phyloP scores from a whole-genome alignment of 192 early-diverging fungal species.

The Coemansia sp. region DNA sequence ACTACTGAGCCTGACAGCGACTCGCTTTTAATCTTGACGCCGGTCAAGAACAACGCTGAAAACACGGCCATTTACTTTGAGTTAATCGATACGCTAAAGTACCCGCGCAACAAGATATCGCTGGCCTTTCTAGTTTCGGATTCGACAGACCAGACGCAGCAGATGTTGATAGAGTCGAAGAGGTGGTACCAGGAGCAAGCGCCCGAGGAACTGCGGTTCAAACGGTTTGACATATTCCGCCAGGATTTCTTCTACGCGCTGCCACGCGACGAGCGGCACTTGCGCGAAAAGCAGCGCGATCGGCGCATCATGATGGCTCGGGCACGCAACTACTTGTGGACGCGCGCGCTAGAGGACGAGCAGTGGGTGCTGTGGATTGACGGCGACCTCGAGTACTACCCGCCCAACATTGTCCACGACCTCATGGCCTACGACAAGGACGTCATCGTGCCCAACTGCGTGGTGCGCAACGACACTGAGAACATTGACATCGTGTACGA shows the following conservation, averaged over 20 bases:
- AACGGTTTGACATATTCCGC: slow-evolving; percentile 63
- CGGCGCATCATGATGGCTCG: slow-evolving; percentile 66
- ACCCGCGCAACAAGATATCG: slow-evolving; percentile 66
- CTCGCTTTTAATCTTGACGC: slow-evolving; percentile 66
- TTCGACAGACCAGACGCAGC: slow-evolving; percentile 61
- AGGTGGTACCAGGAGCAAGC: slow-evolving; percentile 49
- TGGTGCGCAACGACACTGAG: slow-evolving; percentile 55
- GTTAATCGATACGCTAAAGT: slow-evolving; percentile 59
- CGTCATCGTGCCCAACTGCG: slow-evolving; percentile 68
- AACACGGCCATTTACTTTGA: slow-evolving; percentile 65
- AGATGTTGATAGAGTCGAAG: slow-evolving; percentile 50
- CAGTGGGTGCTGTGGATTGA: slow-evolving; percentile 80
- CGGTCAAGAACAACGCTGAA: slow-evolving; percentile 65
- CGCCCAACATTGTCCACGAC: slow-evolving; percentile 60
- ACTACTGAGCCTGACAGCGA: slow-evolving; percentile 37
- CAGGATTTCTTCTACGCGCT: slow-evolving; percentile 60
- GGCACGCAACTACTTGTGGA: slow-evolving; percentile 65
- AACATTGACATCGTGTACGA: slow-evolving; percentile 66
- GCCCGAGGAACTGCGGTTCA: slow-evolving; percentile 56
- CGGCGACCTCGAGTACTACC: slow-evolving; percentile 70
- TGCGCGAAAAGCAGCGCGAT: slow-evolving; percentile 60
- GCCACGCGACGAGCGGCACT: slow-evolving; percentile 61
- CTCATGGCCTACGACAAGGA: slow-evolving; percentile 70
- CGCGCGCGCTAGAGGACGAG: slow-evolving; percentile 59
- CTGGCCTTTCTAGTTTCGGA: slow-evolving; percentile 72